phyloP scores from a whole-genome alignment of 139 green algal genomes.

The Mesostigma viride region DNA sequence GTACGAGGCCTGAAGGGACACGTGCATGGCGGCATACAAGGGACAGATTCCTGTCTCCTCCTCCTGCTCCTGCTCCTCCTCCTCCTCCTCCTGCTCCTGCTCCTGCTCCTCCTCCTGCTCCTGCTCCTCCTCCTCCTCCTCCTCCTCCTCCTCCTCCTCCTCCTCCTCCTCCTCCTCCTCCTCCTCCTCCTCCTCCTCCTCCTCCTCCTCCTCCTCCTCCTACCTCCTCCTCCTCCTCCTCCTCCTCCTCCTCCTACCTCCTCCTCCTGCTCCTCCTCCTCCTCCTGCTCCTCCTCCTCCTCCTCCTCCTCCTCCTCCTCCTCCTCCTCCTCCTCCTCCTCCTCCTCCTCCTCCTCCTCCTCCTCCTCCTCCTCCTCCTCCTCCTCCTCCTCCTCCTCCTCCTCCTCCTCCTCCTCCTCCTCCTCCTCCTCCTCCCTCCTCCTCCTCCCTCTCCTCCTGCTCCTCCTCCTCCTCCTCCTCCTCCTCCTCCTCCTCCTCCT shows the following conservation, averaged over 20 bases:
- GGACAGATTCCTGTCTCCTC: background rate
- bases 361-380: constrained; percentile 1
- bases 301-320: constrained; percentile 1
- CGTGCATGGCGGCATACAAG: too few relatives aligned
- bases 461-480: constrained; percentile 1
- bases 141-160: background rate
- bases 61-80: background rate
- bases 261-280: background rate
- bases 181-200: constrained; percentile 1
- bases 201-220: background rate
- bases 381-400: constrained; percentile 1
- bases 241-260: background rate
- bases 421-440: background rate
- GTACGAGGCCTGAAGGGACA: too few relatives aligned
- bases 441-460: background rate
- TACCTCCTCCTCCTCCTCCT: background rate
- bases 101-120: background rate
- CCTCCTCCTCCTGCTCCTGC: background rate
- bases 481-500: constrained; percentile 1
- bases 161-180: constrained; percentile 1
- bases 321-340: constrained; percentile 1
- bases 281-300: background rate
- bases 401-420: background rate
- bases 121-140: background rate
- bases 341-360: background rate